phyloP scores from a whole-genome alignment of 495 filamentous ascomycete species.

The Neurospora sp. region DNA sequence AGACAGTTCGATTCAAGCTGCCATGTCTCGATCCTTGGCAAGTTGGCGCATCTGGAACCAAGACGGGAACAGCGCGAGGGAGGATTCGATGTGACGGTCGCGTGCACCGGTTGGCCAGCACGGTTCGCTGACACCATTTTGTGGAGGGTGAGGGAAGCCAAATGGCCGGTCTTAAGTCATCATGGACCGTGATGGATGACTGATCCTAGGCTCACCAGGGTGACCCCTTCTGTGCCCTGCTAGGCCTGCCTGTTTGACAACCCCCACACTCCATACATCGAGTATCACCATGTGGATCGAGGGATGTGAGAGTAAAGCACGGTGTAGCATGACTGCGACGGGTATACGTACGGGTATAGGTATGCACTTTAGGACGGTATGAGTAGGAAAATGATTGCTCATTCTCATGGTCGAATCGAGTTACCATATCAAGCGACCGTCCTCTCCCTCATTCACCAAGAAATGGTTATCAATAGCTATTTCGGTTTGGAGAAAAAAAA shows the following conservation, averaged over 20 bases:
- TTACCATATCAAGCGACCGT: neutral
- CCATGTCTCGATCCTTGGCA: neutral
- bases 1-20: neutral
- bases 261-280: neutral
- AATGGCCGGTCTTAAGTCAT: neutral
- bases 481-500: neutral
- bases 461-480: neutral
- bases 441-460: neutral
- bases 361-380: neutral
- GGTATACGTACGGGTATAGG: neutral
- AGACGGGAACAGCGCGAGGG: neutral
- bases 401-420: neutral
- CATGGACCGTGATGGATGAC: neutral
- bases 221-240: neutral
- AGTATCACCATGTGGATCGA: neutral
- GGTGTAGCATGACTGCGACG: neutral
- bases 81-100: neutral
- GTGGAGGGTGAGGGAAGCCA: neutral
- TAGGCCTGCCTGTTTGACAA: neutral
- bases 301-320: neutral
- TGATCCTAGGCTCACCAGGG: neutral
- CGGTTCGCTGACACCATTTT: neutral
- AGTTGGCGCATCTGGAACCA: neutral
- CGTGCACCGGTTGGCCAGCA: neutral
- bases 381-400: neutral